Percentiles rank a stretch among this genome's conserved stretches.
phyloP scores from a whole-genome alignment of 2,329 filamentous ascomycete species.

The Claviceps pazoutovae region DNA sequence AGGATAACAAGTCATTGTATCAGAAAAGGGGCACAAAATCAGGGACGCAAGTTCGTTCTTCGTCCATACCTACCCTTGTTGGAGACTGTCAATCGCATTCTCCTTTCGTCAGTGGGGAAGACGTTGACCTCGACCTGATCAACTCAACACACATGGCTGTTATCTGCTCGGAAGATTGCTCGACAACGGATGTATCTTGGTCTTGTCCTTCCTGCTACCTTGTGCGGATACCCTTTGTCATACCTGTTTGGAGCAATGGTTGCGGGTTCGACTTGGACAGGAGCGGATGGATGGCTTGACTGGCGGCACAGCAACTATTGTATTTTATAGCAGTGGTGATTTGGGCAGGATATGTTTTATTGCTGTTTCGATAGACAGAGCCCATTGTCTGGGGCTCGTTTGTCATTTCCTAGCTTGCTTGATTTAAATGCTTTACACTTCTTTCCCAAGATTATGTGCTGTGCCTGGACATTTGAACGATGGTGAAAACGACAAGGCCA shows the following conservation, averaged over 20 bases:
- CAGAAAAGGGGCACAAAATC: neutral
- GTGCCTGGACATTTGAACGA: neutral
- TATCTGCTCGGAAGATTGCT: constrained; percentile 10
- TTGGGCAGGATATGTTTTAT: constrained; percentile 17
- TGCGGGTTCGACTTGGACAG: constrained; percentile 20
- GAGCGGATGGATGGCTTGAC: constrained; percentile 19
- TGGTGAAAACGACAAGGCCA: no score
- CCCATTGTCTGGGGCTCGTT: constrained; percentile 17
- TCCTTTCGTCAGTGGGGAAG: constrained; percentile 7
- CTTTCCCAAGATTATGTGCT: neutral
- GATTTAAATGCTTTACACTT: constrained; percentile 20
- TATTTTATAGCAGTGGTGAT: constrained; percentile 27
- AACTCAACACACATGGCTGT: constrained; percentile 9
- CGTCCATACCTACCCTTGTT: neutral
- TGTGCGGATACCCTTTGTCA: constrained; percentile 16
- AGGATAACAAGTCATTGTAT: neutral
- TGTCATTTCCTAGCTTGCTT: constrained; percentile 26
- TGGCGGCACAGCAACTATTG: constrained; percentile 21
- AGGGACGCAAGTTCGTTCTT: neutral
- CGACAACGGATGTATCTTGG: constrained; percentile 5
- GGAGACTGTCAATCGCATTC: constrained; percentile 4
- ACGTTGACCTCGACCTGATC: constrained; percentile 3
- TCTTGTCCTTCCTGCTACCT: constrained; percentile 12
- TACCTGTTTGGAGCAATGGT: constrained; percentile 18
- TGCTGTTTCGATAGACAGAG: constrained; percentile 18